Evolutionary conservation across 208 protist genomes (phyloP).

Genomic region (Crithidia expoeki): DNA sequence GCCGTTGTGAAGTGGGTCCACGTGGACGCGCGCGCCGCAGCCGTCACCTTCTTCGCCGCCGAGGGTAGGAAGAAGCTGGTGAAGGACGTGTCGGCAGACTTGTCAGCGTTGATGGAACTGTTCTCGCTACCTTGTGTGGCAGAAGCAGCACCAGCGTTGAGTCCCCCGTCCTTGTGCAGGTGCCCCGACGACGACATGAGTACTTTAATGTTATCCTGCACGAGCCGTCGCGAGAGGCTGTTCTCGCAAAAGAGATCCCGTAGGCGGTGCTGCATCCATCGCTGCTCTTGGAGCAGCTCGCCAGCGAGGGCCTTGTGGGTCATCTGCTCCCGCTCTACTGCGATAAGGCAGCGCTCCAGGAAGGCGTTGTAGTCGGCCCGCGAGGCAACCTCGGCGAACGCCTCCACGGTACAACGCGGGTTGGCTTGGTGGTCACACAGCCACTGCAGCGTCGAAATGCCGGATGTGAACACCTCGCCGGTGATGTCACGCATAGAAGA

Average conservation of each 20-base stretch:
- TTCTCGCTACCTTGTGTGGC: neutral
- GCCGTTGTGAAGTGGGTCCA: slow-evolving; percentile 67
- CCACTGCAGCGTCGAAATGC: slow-evolving; percentile 53
- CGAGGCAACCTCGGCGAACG: slow-evolving; percentile 85
- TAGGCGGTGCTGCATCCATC: slow-evolving; percentile 29
- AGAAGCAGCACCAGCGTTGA: neutral
- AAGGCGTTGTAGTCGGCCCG: slow-evolving; percentile 80
- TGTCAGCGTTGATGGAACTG: neutral
- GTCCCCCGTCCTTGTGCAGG: neutral
- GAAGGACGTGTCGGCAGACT: slow-evolving; percentile 22
- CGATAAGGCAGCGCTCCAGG: slow-evolving; percentile 66
- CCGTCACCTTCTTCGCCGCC: slow-evolving; percentile 40
- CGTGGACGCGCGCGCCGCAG: slow-evolving; percentile 41
- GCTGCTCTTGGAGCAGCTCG: slow-evolving; percentile 43
- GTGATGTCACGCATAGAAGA: slow-evolving; percentile 24
- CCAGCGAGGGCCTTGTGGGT: slow-evolving; percentile 62
- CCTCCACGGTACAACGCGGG: slow-evolving; percentile 34
- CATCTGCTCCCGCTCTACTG: slow-evolving; percentile 59
- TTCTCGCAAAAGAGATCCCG: slow-evolving; percentile 53
- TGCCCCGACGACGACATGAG: slow-evolving; percentile 21
- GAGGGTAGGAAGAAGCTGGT: slow-evolving; percentile 43
- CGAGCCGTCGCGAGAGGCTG: slow-evolving; percentile 40
- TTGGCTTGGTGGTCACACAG: slow-evolving; percentile 38
- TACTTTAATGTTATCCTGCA: slow-evolving; percentile 29
- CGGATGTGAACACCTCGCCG: slow-evolving; percentile 39